A percentile compares a stretch with the other conserved stretches of the same genome.
Evolutionary conservation across 306 rosid genomes (phyloP).

Genomic region (Alnus rubra): DNA sequence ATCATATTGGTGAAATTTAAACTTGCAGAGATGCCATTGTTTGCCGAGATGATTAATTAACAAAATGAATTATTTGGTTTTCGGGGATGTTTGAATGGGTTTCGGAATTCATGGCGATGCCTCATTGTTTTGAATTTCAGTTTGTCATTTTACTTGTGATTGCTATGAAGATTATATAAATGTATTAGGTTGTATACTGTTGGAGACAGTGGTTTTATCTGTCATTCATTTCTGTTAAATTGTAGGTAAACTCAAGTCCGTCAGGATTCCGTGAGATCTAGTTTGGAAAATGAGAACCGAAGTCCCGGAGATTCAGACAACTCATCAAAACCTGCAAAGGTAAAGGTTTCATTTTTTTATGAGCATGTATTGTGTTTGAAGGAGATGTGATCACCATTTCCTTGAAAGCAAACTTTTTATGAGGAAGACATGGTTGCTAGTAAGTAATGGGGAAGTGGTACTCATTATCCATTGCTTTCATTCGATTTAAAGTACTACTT

Average conservation of each 20-base stretch:
- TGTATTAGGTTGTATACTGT: not conserved
- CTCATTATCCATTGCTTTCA: not conserved
- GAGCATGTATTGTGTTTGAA: not conserved
- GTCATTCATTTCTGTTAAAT: conserved; percentile 12
- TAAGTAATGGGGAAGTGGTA: not conserved
- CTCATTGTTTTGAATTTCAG: not conserved
- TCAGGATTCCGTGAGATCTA: conserved; percentile 33
- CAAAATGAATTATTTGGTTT: not conserved
- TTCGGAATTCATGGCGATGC: not conserved
- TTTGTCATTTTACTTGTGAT: not conserved
- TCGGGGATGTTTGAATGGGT: not conserved
- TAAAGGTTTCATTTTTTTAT: conserved; percentile 6
- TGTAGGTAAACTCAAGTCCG: conserved; percentile 39
- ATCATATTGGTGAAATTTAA: not conserved
- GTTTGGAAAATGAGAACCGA: conserved; percentile 36
- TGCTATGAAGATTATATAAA: not conserved
- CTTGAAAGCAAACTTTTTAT: not conserved
- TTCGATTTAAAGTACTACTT: not conserved
- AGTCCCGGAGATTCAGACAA: conserved; percentile 28
- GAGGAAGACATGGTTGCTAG: not conserved
- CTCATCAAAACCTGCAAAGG: conserved; percentile 40
- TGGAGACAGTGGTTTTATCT: not conserved
- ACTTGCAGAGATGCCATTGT: not conserved
- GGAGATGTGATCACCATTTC: not conserved
- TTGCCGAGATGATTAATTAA: not conserved